These are phyloP conservation scores for Aureobasidium vineae DNA, from an alignment of 2,329 filamentous ascomycete species.

Conservation along the genomic window DNA sequence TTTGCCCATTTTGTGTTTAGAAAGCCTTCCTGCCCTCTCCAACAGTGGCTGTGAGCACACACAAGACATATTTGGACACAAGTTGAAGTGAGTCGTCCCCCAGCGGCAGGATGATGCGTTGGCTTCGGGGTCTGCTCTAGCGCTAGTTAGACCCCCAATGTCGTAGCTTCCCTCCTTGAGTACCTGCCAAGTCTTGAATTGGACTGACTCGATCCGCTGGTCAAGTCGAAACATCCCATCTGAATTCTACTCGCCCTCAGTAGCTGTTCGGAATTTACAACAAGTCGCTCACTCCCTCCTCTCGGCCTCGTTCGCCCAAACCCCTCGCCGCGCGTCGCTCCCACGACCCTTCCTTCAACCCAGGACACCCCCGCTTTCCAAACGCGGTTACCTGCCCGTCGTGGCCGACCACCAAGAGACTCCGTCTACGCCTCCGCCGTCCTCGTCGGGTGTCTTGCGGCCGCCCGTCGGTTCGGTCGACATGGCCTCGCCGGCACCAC, in stretches of 20 bases:
- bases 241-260: background rate
- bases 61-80: background rate
- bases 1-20: background rate
- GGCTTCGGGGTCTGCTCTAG: constrained; percentile 8
- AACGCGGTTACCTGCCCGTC: constrained; percentile 32
- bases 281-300: background rate
- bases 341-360: background rate
- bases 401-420: constrained; percentile 35
- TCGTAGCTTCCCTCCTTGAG: constrained; percentile 20
- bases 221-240: background rate
- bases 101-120: constrained; percentile 20
- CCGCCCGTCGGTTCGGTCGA: constrained; percentile 38
- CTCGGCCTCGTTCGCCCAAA: background rate
- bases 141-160: constrained; percentile 6
- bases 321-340: constrained; percentile 13
- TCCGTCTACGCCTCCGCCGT: constrained; percentile 29
- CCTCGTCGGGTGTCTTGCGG: constrained; percentile 17
- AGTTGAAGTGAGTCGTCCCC: background rate
- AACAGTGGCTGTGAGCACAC: background rate
- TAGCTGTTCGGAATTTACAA: background rate
- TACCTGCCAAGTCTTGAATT: constrained; percentile 24
- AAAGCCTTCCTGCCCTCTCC: background rate
- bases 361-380: background rate
- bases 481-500: constrained; percentile 74
- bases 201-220: constrained; percentile 18